Evolutionary conservation across 2,329 filamentous ascomycete species (phyloP), one percentile per base, ranked within the genome.

Genomic region (Diatrype stigma): DNA sequence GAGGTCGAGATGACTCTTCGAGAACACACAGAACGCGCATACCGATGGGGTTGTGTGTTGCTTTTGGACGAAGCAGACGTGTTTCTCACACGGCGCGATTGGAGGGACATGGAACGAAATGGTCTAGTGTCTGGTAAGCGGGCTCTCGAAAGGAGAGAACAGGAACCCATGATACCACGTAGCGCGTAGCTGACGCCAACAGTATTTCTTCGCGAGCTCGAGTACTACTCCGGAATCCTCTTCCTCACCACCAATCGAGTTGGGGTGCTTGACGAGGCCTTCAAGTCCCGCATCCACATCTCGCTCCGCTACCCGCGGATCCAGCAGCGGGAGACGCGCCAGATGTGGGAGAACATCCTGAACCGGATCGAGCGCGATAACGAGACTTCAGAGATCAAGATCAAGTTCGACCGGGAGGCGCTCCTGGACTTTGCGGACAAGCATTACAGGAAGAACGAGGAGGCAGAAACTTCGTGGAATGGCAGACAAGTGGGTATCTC

Each of bases 11-110:
- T 48, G 1, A 54, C 52, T 2, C 50, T 60, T 5, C 30, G 46
- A 16, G 42, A 53, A 12, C 50, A 73, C 32, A 61, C 76, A 37
- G 67, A 74, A 51, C 66, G 75, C 35, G 71, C 73, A 14, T 59
- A 66, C 1, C 66, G 67, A 14, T 75, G 74, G 67, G 66, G 64
- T 17, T 65, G 65, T 2, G 63, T 69, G 22, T 56, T 70, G 6
- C 59, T 68, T 12, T 56, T 65, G 37, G 63, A 68, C 47, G 64
- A 67, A 49, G 61, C 60, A 16, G 64, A 67, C 45, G 55, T 65
- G 7, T 67, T 63, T 46, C 57, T 67, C 5, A 71, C 73, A 52
- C 57, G 65, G 42, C 70, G 73, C 2, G 53, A 49, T 23, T 46
- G 45, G 30, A 21, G 45, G 12, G 53, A 55, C 23, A 42, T 55